Base-by-base conservation (phyloP, 2,329 filamentous ascomycete genomes). In the Phaeosphaeriaceae sp. region DNA sequence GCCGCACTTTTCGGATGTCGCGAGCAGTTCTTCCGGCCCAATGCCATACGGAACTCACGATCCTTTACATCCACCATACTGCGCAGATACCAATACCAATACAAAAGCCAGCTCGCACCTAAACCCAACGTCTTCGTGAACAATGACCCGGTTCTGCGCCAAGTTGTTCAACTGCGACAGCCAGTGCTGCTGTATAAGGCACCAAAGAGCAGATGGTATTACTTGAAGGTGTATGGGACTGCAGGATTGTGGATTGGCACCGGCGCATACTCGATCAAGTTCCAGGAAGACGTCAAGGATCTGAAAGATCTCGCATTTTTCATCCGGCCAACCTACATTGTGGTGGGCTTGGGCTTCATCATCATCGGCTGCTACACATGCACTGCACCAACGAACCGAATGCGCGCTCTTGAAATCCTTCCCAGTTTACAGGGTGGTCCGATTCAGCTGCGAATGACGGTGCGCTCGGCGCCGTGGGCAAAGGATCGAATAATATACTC, bases 161-260 rank as follows among this genome's bases (percentile, higher is more conserved):
- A 68, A 45, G 70, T 76, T 7, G 56, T 65, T 6, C 61, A 71
- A 51, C 72, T 70, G 27, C 60, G 67, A n/a, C 63, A 70, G 50
- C 73, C 75, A 3, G 67, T 76, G 15, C 58, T 75, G 1, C 57
- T 77, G n/a, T 77, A 76, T 64, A 60, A 70, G 49, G 73, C 69
- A 19, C 73, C 73, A 1, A 58, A 60, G 25, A 68, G 59, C 36
- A 61, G 56, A 48, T 70, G 66, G 60, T 75, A 73, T 50, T 69
- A 70, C 19, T 33, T 62, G 13, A 69, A 66, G 46, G 69, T 72
- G 1, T 77, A 76, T 21, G 70, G 66, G 2, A 58, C 66, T 33
- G 73, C 67, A 11, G 67, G 52, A 20, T 40, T 65, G 7, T 65
- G 67, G 60, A 63, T 73, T 44, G 71, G 63, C n/a, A 65, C 65